Percentiles rank a stretch among this genome's conserved stretches.
Conservation (phyloP, 208 protist species). For the Acanthamoeba quina region DNA sequence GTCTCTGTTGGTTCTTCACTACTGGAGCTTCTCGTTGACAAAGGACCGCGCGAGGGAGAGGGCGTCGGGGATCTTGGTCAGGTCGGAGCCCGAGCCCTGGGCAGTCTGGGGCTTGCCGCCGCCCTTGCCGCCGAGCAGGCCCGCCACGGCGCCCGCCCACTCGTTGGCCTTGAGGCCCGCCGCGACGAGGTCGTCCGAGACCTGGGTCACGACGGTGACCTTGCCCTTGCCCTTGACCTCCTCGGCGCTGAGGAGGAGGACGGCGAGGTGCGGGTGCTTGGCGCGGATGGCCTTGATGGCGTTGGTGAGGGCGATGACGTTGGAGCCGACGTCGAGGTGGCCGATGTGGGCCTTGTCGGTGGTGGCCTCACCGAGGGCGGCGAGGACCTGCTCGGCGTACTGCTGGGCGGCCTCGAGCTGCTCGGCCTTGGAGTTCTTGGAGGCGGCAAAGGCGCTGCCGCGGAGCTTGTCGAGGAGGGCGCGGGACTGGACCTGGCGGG, state of each 20-base stretch:
- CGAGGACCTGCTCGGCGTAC: constrained; percentile 48
- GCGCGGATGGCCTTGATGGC: constrained; percentile 71
- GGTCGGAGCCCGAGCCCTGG: constrained; percentile 78
- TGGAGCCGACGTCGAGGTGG: constrained; percentile 54
- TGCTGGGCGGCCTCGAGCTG: constrained; percentile 63
- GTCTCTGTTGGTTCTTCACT: not conserved
- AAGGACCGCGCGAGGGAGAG: constrained; percentile 60
- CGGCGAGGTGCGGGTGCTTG: constrained; percentile 72
- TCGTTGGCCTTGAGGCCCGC: constrained; percentile 66
- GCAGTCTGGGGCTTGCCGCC: constrained; percentile 84
- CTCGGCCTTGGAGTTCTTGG: constrained; percentile 62
- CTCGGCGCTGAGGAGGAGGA: constrained; percentile 67
- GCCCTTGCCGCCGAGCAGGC: constrained; percentile 80
- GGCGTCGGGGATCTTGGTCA: constrained; percentile 72
- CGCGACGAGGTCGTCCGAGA: not conserved
- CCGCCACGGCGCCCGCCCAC: constrained; percentile 80
- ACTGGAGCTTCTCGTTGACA: not conserved
- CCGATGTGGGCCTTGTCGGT: constrained; percentile 18
- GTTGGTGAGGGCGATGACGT: constrained; percentile 60
- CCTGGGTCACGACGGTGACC: constrained; percentile 33
- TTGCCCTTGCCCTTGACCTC: constrained; percentile 48
- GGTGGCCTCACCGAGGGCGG: constrained; percentile 34
- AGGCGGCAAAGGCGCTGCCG: constrained; percentile 22
- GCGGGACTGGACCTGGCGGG: not conserved
- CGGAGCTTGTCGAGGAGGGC: constrained; percentile 45